phyloP scores from a whole-genome alignment of 1,139 yeast species.

The Yamadazyma kanchanaburiensis region DNA sequence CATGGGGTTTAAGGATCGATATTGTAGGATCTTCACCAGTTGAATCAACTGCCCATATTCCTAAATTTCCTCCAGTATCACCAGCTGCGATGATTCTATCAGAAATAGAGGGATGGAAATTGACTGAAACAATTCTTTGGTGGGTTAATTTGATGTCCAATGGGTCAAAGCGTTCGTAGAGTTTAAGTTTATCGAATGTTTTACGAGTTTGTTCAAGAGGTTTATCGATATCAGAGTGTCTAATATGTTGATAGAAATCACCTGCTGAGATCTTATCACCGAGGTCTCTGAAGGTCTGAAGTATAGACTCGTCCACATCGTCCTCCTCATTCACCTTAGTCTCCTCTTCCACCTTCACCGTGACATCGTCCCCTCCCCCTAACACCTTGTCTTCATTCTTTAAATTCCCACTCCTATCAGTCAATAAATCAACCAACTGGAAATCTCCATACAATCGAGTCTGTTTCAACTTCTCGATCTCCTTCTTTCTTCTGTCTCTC shows the following conservation, averaged over 20 bases:
- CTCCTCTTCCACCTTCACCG: constrained; percentile 9
- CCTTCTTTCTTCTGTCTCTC: constrained; percentile 34
- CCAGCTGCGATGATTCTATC: constrained; percentile 77
- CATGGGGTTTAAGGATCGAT: constrained; percentile 66
- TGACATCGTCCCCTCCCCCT: constrained; percentile 9
- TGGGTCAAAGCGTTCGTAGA: constrained; percentile 61
- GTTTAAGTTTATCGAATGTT: constrained; percentile 46
- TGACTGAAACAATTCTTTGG: constrained; percentile 69
- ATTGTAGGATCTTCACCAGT: constrained; percentile 52
- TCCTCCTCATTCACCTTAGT: constrained; percentile 18
- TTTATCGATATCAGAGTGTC: constrained; percentile 28
- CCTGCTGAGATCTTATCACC: constrained; percentile 70
- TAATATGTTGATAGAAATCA: constrained; percentile 63
- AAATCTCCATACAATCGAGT: constrained; percentile 63
- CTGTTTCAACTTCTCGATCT: constrained; percentile 48
- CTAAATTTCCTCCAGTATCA: constrained; percentile 79
- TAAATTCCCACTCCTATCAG: constrained; percentile 39
- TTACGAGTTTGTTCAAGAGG: constrained; percentile 45
- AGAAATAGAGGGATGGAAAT: constrained; percentile 68
- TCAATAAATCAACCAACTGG: constrained; percentile 53
- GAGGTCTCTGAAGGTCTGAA: constrained; percentile 37
- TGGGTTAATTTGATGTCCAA: constrained; percentile 69
- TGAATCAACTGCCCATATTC: constrained; percentile 80
- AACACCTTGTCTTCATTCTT: constrained; percentile 27
- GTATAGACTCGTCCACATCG: constrained; percentile 31